These are phyloP conservation scores for Candida corydali DNA, from an alignment of 805 yeast species.

Conservation along the genomic window DNA sequence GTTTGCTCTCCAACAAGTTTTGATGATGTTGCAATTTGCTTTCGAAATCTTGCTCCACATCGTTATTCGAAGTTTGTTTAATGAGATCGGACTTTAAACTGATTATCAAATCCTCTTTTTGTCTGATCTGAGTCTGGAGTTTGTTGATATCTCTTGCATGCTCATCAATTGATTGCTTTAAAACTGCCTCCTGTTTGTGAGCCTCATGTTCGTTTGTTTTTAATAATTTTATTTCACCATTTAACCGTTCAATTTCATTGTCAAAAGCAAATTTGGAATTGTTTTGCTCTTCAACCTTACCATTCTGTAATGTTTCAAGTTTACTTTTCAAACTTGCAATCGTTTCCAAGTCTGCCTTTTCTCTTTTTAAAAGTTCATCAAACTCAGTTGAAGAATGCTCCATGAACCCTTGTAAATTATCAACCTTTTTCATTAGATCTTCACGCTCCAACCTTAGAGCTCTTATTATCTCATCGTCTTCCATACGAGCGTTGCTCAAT, in stretches of 20 bases:
- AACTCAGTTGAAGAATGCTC: constrained; percentile 5
- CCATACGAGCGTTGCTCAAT: not conserved
- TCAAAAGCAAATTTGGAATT: not conserved
- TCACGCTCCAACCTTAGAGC: constrained; percentile 1
- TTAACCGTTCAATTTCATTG: not conserved
- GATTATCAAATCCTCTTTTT: too few species aligned
- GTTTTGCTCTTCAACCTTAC: too few species aligned
- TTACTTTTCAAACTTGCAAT: not conserved
- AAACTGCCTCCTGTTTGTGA: too few species aligned
- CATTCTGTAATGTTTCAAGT: constrained; percentile 1
- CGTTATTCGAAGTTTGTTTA: too few species aligned
- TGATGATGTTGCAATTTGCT: too few species aligned
- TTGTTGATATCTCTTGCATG: too few species aligned
- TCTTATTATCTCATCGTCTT: constrained; percentile 1
- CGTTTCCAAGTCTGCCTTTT: not conserved
- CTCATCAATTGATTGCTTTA: too few species aligned
- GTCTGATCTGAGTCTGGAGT: too few species aligned
- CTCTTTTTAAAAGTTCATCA: constrained; percentile 5
- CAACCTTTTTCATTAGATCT: not conserved
- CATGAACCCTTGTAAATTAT: constrained; percentile 2
- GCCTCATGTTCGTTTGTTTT: too few species aligned
- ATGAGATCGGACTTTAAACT: too few species aligned
- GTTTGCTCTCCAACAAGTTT: too few species aligned
- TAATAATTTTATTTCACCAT: not conserved
- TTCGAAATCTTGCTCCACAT: too few species aligned